Evolutionary conservation across 208 protist genomes (phyloP).

Genomic region (Dictyostelium gargantuum): DNA sequence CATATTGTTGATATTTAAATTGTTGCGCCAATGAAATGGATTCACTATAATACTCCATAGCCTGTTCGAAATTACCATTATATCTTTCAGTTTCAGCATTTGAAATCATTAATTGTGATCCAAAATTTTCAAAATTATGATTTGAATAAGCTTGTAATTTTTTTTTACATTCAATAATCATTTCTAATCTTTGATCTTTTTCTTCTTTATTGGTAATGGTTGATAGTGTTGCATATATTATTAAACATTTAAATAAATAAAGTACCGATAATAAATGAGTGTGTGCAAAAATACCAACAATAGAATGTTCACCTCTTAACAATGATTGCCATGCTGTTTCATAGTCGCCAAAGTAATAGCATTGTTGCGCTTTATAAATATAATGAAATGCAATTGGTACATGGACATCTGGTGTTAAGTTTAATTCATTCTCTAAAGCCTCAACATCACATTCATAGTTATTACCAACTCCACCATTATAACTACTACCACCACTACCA

Average conservation of each 20-base stretch:
- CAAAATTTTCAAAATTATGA: slow-evolving; percentile 24
- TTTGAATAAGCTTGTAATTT: not conserved
- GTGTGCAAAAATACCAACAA: slow-evolving; percentile 22
- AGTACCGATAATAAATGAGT: not conserved
- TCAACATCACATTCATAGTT: slow-evolving; percentile 2
- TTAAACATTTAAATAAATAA: slow-evolving; percentile 19
- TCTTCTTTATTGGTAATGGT: too few relatives aligned
- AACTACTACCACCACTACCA: not conserved
- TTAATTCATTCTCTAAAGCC: slow-evolving; percentile 9
- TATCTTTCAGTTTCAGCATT: not conserved
- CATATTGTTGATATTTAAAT: slow-evolving; percentile 9
- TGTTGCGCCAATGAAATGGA: not conserved
- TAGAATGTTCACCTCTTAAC: not conserved
- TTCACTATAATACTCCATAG: slow-evolving; percentile 7
- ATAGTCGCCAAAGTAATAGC: not conserved
- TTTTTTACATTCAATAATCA: not conserved
- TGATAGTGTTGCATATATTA: not conserved
- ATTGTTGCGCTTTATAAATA: not conserved
- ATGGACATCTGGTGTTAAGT: not conserved
- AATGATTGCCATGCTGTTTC: not conserved
- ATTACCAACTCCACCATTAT: not conserved
- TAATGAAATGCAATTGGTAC: slow-evolving; percentile 29
- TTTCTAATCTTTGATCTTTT: too few relatives aligned
- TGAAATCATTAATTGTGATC: not conserved
- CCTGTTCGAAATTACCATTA: not conserved